Conservation (phyloP, 2,329 filamentous ascomycete species). For the Penicillium sp. region DNA sequence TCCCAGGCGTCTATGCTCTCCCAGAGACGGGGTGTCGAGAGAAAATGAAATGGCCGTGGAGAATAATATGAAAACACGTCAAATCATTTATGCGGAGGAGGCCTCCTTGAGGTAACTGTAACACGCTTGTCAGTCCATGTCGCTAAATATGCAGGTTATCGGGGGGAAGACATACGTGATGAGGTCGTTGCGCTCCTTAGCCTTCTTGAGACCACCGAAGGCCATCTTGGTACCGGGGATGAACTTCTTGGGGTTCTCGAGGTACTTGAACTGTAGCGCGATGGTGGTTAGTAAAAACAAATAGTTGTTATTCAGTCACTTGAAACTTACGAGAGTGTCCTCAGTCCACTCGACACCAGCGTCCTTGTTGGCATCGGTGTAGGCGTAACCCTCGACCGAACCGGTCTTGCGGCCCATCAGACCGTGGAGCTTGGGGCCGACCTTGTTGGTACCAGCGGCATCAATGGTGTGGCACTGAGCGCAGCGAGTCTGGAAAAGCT, state of each 20-base stretch:
- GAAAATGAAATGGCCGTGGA: conserved; percentile 19
- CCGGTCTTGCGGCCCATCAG: conserved; percentile 97
- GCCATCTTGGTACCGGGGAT: conserved; percentile 99
- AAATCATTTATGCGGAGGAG: conserved; percentile 36
- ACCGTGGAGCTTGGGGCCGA: conserved; percentile 94
- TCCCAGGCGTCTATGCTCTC: conserved; percentile 21
- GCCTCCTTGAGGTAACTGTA: conserved; percentile 41
- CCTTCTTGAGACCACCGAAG: conserved; percentile 99
- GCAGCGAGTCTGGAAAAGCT: conserved; percentile 97
- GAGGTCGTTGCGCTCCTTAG: conserved; percentile 97
- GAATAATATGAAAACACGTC: conserved; percentile 19
- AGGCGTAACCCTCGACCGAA: conserved; percentile 86
- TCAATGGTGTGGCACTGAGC: conserved; percentile 98
- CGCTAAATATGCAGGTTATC: too few relatives aligned
- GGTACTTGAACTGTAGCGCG: conserved; percentile 77
- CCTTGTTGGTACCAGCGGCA: conserved; percentile 90
- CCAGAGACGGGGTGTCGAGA: conserved; percentile 20
- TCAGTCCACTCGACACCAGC: conserved; percentile 90
- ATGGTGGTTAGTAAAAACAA: conserved; percentile 13
- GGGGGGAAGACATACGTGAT: conserved; percentile 71
- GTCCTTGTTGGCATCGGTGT: conserved; percentile 99
- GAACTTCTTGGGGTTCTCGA: conserved; percentile 99
- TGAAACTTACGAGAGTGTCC: conserved; percentile 68
- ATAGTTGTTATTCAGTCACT: not conserved
- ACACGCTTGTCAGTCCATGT: conserved; percentile 16